These are phyloP conservation scores for Enteropsectra breve DNA, from an alignment of 371 early-diverging fungal genomes.

Conservation along the genomic window DNA sequence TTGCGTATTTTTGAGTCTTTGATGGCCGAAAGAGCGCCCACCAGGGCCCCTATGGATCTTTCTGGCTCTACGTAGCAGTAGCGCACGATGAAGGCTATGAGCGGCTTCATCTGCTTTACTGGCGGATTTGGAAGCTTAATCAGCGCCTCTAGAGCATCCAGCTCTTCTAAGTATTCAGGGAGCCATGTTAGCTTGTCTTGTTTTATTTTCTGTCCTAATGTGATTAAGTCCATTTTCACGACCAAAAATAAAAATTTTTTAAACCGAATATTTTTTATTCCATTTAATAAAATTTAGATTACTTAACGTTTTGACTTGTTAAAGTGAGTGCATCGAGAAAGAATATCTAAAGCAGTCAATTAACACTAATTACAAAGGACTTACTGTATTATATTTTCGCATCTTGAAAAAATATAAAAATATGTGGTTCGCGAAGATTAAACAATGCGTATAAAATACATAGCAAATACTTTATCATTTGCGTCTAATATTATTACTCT, in stretches of 20 bases:
- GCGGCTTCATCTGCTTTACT: background rate
- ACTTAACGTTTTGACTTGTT: too few species aligned
- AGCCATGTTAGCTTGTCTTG: conserved; percentile 10
- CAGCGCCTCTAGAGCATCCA: conserved; percentile 2
- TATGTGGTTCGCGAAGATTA: too few species aligned
- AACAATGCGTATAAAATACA: too few species aligned
- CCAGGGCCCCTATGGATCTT: background rate
- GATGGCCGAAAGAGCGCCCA: background rate
- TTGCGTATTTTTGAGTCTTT: conserved; percentile 1
- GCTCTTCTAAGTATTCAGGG: conserved; percentile 7
- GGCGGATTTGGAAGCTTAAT: conserved; percentile 10
- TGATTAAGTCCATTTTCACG: conserved; percentile 11
- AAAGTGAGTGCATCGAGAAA: too few species aligned
- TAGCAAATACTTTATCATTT: too few species aligned
- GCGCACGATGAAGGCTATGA: conserved; percentile 14
- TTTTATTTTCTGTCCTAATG: conserved; percentile 3
- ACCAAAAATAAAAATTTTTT: background rate
- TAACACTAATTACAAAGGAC: too few species aligned
- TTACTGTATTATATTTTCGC: too few species aligned
- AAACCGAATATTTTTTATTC: too few species aligned
- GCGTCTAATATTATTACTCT: too few species aligned
- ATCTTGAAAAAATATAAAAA: too few species aligned
- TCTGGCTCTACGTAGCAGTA: conserved; percentile 3
- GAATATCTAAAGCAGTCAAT: too few species aligned
- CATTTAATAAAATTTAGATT: too few species aligned